A percentile compares a stretch with the other conserved stretches of the same genome.
Evolutionary conservation across 176 grass and related monocot genomes (phyloP).

Genomic region (Alloteropsis semialata): DNA sequence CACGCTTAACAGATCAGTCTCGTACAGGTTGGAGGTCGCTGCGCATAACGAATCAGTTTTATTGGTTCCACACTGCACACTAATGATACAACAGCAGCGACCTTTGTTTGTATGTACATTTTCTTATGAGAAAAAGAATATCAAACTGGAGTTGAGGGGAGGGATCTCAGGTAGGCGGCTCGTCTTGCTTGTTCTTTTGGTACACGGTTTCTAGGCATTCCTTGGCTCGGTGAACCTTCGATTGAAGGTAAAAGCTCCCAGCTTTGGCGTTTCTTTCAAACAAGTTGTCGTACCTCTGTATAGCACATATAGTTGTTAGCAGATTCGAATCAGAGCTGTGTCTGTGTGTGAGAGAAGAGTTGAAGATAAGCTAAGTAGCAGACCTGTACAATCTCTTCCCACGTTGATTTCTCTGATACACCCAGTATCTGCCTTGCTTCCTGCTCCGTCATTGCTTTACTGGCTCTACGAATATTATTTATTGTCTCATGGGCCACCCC

Average conservation of each 20-base stretch:
- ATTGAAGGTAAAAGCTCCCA: conserved; percentile 92
- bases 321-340: not conserved
- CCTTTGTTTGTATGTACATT: conserved; percentile 41
- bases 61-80: conserved; percentile 5
- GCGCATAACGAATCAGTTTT: not conserved
- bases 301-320: not conserved
- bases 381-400: conserved; percentile 85
- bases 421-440: conserved; percentile 90
- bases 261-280: conserved; percentile 83
- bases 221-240: conserved; percentile 91
- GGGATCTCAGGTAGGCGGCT: conserved; percentile 20
- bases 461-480: conserved; percentile 68
- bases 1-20: not conserved
- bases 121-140: conserved; percentile 9
- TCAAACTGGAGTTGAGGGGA: not conserved
- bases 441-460: conserved; percentile 81
- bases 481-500: conserved; percentile 86
- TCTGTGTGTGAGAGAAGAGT: not conserved
- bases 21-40: not conserved
- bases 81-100: conserved; percentile 34
- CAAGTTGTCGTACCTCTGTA: conserved; percentile 74
- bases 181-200: conserved; percentile 54
- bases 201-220: conserved; percentile 81
- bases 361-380: conserved; percentile 8
- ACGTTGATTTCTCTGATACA: conserved; percentile 65